Conservation (phyloP, 495 filamentous ascomycete genomes). For the Neurospora africana region DNA sequence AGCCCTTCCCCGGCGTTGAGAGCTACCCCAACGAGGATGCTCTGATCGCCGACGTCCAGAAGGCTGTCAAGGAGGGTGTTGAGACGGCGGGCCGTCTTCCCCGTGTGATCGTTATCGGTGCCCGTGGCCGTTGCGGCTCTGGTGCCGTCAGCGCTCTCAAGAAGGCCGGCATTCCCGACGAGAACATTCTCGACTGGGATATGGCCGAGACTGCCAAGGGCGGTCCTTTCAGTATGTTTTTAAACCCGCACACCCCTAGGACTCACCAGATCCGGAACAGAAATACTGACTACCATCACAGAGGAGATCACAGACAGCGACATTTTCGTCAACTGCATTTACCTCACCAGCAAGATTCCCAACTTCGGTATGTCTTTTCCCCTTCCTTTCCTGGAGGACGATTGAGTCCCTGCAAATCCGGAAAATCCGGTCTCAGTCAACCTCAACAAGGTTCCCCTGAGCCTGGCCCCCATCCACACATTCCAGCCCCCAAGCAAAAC, state of each 20-base stretch:
- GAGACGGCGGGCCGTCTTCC: slow-evolving; percentile 49
- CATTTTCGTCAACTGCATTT: slow-evolving; percentile 92
- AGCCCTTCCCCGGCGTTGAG: slow-evolving; percentile 54
- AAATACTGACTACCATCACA: slow-evolving; percentile 7
- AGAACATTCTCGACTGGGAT: slow-evolving; percentile 83
- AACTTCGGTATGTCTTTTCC: slow-evolving; percentile 18
- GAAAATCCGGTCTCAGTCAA: background rate
- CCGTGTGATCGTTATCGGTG: slow-evolving; percentile 51
- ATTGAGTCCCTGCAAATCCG: background rate
- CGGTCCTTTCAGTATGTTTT: slow-evolving; percentile 61
- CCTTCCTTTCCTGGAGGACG: background rate
- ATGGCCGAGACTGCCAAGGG: slow-evolving; percentile 75
- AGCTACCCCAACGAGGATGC: slow-evolving; percentile 68
- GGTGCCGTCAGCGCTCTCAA: slow-evolving; percentile 74
- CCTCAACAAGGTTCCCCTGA: background rate
- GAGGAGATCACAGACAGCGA: slow-evolving; percentile 68
- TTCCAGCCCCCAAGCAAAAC: background rate
- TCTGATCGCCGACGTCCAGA: slow-evolving; percentile 64
- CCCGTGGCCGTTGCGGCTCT: slow-evolving; percentile 73
- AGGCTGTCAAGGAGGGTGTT: slow-evolving; percentile 58
- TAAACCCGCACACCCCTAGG: background rate
- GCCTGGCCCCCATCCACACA: background rate
- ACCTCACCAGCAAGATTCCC: slow-evolving; percentile 46
- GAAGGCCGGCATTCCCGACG: slow-evolving; percentile 62
- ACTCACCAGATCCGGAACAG: background rate